Base-by-base conservation (phyloP, 768 basidiomycete species). In the Strobilomyces confusus region DNA sequence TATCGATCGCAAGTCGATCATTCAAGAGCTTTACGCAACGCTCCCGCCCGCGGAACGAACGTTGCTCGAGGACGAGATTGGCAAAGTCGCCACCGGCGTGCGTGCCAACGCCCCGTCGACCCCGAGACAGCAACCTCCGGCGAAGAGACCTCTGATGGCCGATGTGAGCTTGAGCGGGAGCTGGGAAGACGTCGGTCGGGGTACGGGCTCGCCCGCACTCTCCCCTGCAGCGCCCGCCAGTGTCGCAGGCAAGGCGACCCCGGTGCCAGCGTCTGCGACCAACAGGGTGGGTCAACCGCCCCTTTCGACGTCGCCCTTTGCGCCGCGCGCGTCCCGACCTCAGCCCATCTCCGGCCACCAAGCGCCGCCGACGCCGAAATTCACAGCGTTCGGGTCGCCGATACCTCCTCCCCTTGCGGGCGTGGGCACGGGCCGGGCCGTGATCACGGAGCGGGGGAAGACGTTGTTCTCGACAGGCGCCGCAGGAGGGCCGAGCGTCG, bases 21-120 rank as follows among this genome's bases (percentile, higher is more conserved):
- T 91, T 52, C 78, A 83, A 29, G 86, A 89, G 36, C 71, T 90
- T n/a, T 78, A 87, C 56, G 70, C 77, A 1, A 73, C 82, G 0
- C 74, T 92, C 41, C 81, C 89, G 0, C 69, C 73, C 3, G 76
- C 83, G 0, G 88, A 92, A 63, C 80, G 85, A 17, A 72, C 75
- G 13, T 64, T 86, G 22, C 68, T 89, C 2, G 88, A 89, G 57
- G 70, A 74, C 3, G 82, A 86, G 54, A 69, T 89, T 8, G 79
- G 77, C 58, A 63, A 66, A 33, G 58, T 69, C 13, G 67, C 69
- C 8, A 55, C 51, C 0, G 67, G 64, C 4, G 60, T 64, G 25
- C 61, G 59, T 6, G 55, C 51, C 43, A 59, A 59, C 20, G 7
- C 33, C 13, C 20, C 42, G 2, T 52, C 44, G 8, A 46, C 42